A percentile compares a stretch with the other conserved stretches of the same genome.
Evolutionary conservation across 768 basidiomycete genomes (phyloP).

Genomic region (Mycena amicta): DNA sequence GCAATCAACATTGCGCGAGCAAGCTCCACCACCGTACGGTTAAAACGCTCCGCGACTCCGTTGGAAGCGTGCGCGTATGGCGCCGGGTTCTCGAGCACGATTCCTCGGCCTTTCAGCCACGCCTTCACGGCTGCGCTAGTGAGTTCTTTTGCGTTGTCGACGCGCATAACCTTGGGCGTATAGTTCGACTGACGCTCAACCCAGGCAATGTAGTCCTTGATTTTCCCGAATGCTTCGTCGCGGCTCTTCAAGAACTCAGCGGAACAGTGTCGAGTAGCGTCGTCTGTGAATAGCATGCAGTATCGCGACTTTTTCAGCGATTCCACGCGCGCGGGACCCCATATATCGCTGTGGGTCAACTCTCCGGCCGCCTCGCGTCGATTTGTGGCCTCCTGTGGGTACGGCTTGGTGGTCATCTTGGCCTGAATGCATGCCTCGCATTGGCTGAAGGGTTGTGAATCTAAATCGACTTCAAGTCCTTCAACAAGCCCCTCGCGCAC

Average conservation of each 20-base stretch:
- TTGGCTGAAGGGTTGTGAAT: neutral
- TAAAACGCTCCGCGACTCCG: conserved; percentile 40
- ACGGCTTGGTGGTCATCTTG: conserved; percentile 9
- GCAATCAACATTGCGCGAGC: conserved; percentile 34
- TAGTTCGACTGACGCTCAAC: neutral
- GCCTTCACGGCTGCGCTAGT: conserved; percentile 25
- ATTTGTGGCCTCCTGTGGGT: neutral
- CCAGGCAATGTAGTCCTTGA: neutral
- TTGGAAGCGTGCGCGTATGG: conserved; percentile 43
- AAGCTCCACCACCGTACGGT: conserved; percentile 33
- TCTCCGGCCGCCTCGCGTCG: conserved; percentile 1
- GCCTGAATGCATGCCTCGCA: conserved; percentile 12
- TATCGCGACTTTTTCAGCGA: neutral
- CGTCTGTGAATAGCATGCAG: neutral
- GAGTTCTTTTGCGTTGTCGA: conserved; percentile 36
- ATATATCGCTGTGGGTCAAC: conserved; percentile 6
- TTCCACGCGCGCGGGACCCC: neutral
- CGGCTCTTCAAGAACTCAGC: neutral
- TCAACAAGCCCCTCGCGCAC: neutral
- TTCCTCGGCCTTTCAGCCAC: conserved; percentile 28
- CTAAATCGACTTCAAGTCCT: conserved; percentile 8
- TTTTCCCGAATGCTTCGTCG: neutral
- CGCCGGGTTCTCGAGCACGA: conserved; percentile 31
- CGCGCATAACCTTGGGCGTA: conserved; percentile 13
- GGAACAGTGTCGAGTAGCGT: neutral